Evolutionary conservation across 1,284 basidiomycete species (phyloP), one percentile per base, ranked within the genome.

Genomic region (Ceratobasidium sp.): DNA sequence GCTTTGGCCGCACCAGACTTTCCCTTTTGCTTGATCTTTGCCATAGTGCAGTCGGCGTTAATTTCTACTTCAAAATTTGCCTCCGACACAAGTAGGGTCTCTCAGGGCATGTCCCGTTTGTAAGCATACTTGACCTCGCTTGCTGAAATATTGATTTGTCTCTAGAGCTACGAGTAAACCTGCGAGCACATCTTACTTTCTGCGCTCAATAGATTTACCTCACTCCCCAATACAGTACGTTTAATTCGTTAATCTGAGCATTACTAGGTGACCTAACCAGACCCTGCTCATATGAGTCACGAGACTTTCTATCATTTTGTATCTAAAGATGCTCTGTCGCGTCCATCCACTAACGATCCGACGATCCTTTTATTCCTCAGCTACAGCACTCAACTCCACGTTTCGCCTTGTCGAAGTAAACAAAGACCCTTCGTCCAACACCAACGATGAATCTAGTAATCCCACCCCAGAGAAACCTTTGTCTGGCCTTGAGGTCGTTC

Each of bases 1-100:
- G 95, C 96, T 83, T 97, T 99, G 74, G 96, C 96, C 55, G 94
- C 94, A 58, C 95, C 95, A 73, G 93, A 90, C 82, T 96, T 93
- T 81, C 96, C 96, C 82, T 92, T 95, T 82, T 90, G 89, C 83
- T 89, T 92, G 80, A 98, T 85, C 78, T 93, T 93, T 76, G 93
- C 96, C 96, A 98, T 98, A 73, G 26, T n/a, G n/a, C 41, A 9
- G 66, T 46, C 21, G 30, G 66, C 41, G 32, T 30, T 57, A 55
- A 69, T 41, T 69, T 67, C 62, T 43, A 35, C 44, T 30, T 58
- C 66, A 69, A 69, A 69, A 69, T 69, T 69, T 69, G 66, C 54
- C 35, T 69, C 66, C 66, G 54, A n/a, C 21, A 46, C 18, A 58
- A 32, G 18, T 49, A 26, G 50, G 50, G 50, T 54, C 32, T 21